Conservation (phyloP, 768 basidiomycete genomes). For the Tubosaeta brunneosetosa region DNA sequence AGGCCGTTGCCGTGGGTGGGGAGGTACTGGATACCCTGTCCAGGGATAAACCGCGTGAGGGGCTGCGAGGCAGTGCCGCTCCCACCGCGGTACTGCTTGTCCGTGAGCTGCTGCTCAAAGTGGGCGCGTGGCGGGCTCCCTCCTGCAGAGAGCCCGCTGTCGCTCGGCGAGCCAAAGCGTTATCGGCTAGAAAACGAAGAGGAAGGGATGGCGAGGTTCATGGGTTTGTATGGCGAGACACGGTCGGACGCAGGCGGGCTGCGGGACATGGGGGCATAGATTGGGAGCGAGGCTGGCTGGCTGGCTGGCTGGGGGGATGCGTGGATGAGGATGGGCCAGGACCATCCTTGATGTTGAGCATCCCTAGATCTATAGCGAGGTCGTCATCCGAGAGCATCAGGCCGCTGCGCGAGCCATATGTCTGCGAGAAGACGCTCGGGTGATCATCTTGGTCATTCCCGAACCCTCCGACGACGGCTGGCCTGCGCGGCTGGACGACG, state of each 20-base stretch:
- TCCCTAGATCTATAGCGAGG: slow-evolving; percentile 63
- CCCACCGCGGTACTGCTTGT: slow-evolving; percentile 35
- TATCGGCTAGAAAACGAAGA: slow-evolving; percentile 43
- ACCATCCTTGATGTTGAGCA: slow-evolving; percentile 47
- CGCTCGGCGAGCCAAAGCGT: slow-evolving; percentile 54
- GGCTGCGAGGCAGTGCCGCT: slow-evolving; percentile 23
- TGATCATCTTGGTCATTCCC: slow-evolving; percentile 44
- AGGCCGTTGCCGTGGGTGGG: slow-evolving; percentile 31
- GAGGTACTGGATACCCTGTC: slow-evolving; percentile 58
- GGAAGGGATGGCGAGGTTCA: slow-evolving; percentile 56
- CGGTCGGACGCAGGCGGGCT: slow-evolving; percentile 54
- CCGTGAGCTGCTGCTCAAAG: slow-evolving; percentile 44
- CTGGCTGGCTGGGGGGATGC: too few species aligned
- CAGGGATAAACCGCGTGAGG: slow-evolving; percentile 59
- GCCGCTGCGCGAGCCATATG: slow-evolving; percentile 49
- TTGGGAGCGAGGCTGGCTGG: slow-evolving; percentile 72
- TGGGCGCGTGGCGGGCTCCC: slow-evolving; percentile 48
- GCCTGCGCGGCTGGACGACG: slow-evolving; percentile 69
- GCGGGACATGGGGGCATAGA: slow-evolving; percentile 65
- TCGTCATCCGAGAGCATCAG: slow-evolving; percentile 77
- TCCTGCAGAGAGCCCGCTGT: slow-evolving; percentile 48
- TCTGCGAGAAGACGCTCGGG: slow-evolving; percentile 30
- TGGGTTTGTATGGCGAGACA: slow-evolving; percentile 52
- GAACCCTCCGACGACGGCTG: slow-evolving; percentile 60
- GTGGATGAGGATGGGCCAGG: slow-evolving; percentile 38